phyloP scores from a whole-genome alignment of 495 filamentous ascomycete species.

The Lasiosphaeris hirsuta region DNA sequence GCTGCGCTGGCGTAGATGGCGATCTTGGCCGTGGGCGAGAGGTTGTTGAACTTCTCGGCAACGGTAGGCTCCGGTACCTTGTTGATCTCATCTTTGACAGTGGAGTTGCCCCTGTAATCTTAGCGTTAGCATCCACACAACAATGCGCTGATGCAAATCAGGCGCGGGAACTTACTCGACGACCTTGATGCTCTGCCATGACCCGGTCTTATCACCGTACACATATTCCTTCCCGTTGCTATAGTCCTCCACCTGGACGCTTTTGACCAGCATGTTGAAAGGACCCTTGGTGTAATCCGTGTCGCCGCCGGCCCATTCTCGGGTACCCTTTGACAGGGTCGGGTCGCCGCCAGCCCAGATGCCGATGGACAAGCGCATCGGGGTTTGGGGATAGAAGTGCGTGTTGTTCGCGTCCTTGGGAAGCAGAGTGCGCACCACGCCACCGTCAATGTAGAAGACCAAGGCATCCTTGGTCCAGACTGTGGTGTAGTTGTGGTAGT shows the following conservation, averaged over 20 bases:
- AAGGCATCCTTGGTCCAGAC: slow-evolving; percentile 73
- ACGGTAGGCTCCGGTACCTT: slow-evolving; percentile 20
- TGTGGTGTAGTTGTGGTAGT: slow-evolving; percentile 79
- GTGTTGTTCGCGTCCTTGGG: slow-evolving; percentile 61
- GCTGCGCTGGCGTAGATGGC: slow-evolving; percentile 59
- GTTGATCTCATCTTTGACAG: slow-evolving; percentile 42
- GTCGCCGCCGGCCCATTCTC: slow-evolving; percentile 75
- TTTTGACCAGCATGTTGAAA: slow-evolving; percentile 74
- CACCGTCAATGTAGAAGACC: slow-evolving; percentile 70
- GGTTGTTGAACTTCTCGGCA: slow-evolving; percentile 55
- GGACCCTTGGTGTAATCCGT: slow-evolving; percentile 69
- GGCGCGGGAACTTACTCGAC: slow-evolving; percentile 46
- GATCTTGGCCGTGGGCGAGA: slow-evolving; percentile 53
- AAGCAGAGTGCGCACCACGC: slow-evolving; percentile 62
- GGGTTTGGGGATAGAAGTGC: slow-evolving; percentile 75
- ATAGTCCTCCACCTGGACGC: slow-evolving; percentile 62
- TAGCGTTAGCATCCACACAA: slow-evolving; percentile 5
- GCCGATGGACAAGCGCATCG: slow-evolving; percentile 78
- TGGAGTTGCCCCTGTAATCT: slow-evolving; percentile 58
- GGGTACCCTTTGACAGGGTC: slow-evolving; percentile 47
- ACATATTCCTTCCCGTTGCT: slow-evolving; percentile 64
- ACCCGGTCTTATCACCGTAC: slow-evolving; percentile 63
- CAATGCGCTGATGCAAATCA: background rate
- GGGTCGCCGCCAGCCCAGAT: slow-evolving; percentile 86
- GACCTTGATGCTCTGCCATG: slow-evolving; percentile 70